Evolutionary conservation across 768 basidiomycete species (phyloP).

Genomic region (Tricholomella constricta): DNA sequence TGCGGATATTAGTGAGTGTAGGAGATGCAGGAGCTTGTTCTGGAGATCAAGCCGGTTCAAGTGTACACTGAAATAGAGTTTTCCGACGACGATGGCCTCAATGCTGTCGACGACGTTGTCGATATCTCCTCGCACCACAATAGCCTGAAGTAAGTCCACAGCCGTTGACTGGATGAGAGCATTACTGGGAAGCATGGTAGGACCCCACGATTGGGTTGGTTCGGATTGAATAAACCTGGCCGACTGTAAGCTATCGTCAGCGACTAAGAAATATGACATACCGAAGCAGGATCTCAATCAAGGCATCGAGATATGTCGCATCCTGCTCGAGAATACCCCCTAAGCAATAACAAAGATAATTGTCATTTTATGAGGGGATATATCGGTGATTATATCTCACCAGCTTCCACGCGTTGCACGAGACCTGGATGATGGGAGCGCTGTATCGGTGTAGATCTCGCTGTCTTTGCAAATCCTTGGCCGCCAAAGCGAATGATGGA

Average conservation of each 20-base stretch:
- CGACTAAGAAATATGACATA: conserved; percentile 31
- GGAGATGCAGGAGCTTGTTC: conserved; percentile 88
- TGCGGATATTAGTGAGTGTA: conserved; percentile 82
- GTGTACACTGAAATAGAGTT: conserved; percentile 77
- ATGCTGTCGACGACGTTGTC: conserved; percentile 63
- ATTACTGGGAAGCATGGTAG: conserved; percentile 64
- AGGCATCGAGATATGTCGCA: conserved; percentile 72
- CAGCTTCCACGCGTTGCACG: conserved; percentile 56
- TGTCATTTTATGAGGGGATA: neutral
- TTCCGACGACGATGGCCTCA: conserved; percentile 71
- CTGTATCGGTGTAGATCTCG: conserved; percentile 62
- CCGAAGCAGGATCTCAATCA: conserved; percentile 76
- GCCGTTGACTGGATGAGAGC: conserved; percentile 68
- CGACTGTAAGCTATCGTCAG: conserved; percentile 2
- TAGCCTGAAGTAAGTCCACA: conserved; percentile 80
- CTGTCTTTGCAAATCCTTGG: conserved; percentile 80
- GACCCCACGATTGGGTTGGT: conserved; percentile 48
- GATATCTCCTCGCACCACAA: conserved; percentile 82
- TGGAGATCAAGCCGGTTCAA: conserved; percentile 76
- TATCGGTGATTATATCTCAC: conserved; percentile 38
- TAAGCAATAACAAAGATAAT: conserved; percentile 15
- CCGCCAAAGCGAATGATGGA: conserved; percentile 86
- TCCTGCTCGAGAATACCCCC: conserved; percentile 49
- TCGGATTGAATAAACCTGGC: conserved; percentile 78
- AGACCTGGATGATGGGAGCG: conserved; percentile 68